Conservation (phyloP, 139 green algal species). For the Prasinococcaceae sp. region DNA sequence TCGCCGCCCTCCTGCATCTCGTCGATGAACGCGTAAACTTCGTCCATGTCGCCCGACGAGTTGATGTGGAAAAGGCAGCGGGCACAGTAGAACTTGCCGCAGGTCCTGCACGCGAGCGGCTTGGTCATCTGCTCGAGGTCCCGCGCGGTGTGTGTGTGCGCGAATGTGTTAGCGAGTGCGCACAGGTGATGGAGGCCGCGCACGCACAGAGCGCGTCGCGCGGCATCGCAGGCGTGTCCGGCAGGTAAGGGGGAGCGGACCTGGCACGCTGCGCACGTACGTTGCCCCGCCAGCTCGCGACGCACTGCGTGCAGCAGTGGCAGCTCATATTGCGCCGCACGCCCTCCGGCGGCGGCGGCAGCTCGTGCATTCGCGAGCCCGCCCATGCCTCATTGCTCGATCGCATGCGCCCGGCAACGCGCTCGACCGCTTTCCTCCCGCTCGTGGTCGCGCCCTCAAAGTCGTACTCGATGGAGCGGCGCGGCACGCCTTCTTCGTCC, state of each 20-base stretch:
- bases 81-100: not conserved
- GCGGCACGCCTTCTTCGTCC: not conserved
- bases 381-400: not conserved
- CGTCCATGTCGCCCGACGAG: not conserved
- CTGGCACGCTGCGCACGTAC: too few species aligned
- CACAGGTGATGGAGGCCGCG: too few species aligned
- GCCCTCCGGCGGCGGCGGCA: not conserved
- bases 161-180: too few species aligned
- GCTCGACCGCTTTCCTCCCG: too few species aligned
- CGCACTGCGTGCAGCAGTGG: conserved; percentile 1
- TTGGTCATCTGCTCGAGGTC: too few species aligned
- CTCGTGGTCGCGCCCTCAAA: too few species aligned
- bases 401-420: not conserved
- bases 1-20: not conserved
- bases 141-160: too few species aligned
- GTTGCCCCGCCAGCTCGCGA: not conserved
- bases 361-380: not conserved
- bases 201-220: too few species aligned
- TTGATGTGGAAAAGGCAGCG: conserved; percentile 11
- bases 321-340: not conserved
- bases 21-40: conserved; percentile 2
- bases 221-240: too few species aligned
- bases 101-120: not conserved
- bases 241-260: too few species aligned
- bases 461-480: too few species aligned